phyloP scores from a whole-genome alignment of 495 filamentous ascomycete species.

The Tetracladium setigerum region DNA sequence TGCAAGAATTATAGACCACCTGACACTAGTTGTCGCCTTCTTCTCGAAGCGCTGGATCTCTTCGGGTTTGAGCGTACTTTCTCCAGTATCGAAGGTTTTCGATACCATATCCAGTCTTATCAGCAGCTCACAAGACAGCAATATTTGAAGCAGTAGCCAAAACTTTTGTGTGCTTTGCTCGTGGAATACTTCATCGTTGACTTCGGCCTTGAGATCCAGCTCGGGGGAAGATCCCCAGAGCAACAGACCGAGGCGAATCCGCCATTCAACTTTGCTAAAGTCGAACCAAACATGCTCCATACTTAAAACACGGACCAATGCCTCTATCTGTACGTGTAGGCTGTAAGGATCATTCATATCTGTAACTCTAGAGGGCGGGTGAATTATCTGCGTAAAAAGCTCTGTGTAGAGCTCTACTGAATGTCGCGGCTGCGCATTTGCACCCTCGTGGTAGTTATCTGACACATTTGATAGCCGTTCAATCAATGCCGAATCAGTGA shows the following conservation, averaged over 20 bases:
- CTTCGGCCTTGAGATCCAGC: conserved; percentile 29
- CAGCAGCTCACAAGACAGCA: conserved; percentile 70
- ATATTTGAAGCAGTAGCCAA: conserved; percentile 72
- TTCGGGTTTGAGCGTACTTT: conserved; percentile 41
- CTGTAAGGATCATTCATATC: conserved; percentile 52
- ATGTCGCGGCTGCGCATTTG: conserved; percentile 9
- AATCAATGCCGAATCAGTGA: conserved; percentile 43
- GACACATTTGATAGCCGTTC: conserved; percentile 43
- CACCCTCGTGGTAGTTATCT: conserved; percentile 32
- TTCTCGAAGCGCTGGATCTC: conserved; percentile 56
- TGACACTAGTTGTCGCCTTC: conserved; percentile 53
- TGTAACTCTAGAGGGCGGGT: conserved; percentile 47
- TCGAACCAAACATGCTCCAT: conserved; percentile 62
- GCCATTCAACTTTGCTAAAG: conserved; percentile 73
- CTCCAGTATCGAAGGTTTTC: conserved; percentile 39
- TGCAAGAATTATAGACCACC: conserved; percentile 74
- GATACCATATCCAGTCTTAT: conserved; percentile 67
- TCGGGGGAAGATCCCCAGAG: conserved; percentile 57
- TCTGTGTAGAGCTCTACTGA: conserved; percentile 43
- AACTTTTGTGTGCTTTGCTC: conserved; percentile 53
- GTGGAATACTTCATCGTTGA: conserved; percentile 33
- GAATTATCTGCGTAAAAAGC: conserved; percentile 49
- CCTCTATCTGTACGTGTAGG: conserved; percentile 49
- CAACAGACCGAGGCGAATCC: conserved; percentile 71
- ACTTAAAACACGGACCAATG: conserved; percentile 47